Conservation (phyloP, 495 filamentous ascomycete species). For the Tuber umbilicatum region DNA sequence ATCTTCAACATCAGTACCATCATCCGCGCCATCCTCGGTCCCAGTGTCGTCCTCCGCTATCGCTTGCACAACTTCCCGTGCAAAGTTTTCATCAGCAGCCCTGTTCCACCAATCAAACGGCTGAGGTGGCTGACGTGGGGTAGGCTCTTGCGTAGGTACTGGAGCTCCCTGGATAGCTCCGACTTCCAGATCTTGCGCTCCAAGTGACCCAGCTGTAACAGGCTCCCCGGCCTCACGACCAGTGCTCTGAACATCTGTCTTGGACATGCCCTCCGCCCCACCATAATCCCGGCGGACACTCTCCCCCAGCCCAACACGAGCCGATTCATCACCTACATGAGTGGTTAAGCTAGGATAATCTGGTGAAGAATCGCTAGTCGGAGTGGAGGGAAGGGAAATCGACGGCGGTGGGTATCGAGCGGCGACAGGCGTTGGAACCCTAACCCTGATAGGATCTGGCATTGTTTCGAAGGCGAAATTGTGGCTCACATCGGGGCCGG, state of each 20-base stretch:
- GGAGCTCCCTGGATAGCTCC: neutral
- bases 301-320: neutral
- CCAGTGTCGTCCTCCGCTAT: constrained; percentile 8
- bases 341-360: neutral
- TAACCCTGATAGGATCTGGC: neutral
- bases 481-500: neutral
- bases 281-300: neutral
- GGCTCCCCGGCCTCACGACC: neutral
- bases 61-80: neutral
- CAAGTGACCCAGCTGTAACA: neutral
- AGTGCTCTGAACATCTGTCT: neutral
- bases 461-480: neutral
- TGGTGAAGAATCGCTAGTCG: constrained; percentile 18
- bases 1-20: constrained; percentile 30
- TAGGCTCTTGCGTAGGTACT: neutral
- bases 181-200: neutral
- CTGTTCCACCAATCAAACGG: neutral
- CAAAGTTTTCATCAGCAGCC: neutral
- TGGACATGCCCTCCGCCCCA: neutral
- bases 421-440: neutral
- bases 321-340: neutral
- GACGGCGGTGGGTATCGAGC: neutral
- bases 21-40: constrained; percentile 32
- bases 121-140: neutral
- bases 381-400: constrained; percentile 26